Base-by-base conservation (phyloP, 108 stramenopile species). In the Skeletonema costatum region DNA sequence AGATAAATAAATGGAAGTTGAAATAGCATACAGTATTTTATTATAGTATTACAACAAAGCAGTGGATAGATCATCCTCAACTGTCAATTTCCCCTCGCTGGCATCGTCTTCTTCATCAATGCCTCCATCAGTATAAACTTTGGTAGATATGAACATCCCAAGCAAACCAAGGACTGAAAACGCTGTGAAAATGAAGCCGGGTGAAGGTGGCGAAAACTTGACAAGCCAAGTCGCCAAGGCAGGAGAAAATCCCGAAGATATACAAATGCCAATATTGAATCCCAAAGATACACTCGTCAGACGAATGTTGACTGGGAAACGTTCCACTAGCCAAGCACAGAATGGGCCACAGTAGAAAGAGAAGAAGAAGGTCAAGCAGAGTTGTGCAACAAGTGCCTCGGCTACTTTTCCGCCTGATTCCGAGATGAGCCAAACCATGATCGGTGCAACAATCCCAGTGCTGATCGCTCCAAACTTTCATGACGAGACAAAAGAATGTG, bases 251-350 rank as follows among this genome's bases (percentile, higher is more conserved):
- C 85, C 85, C 21, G 77, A 81, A 3, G 66, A 73, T 56, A 82
- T 51, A 35, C 64, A 64, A 41, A 74, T 64, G 19, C 77, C 76
- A 33, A 68, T 58, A 65, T 85, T 78, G 41, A 82, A 85, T 4
- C 85, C 85, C 11, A 85, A 33, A 21, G 70, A 58, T n/a, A 73
- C 76, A 5, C 71, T 73, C 21, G 85, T 82, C 25, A 85, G 42
- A 13, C 85, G 42, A 3, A 32, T 33, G 42, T 85, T 60, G 13
- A 70, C 31, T 0, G 80, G 73, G 60, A 85, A 85, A 9, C 61
- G 32, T 36, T 85, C 81, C 21, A 77, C 73, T 35, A 85, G 42
- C 77, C 76, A 85, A 2, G 78, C 64, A 21, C 68, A 46, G 72
- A 85, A 66, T 1, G 81, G 77, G 14, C 61, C 71, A 14, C 51